A percentile compares a stretch with the other conserved stretches of the same genome.
phyloP scores from a whole-genome alignment of 805 yeast genomes.

The Metschnikowia bowlesiae region DNA sequence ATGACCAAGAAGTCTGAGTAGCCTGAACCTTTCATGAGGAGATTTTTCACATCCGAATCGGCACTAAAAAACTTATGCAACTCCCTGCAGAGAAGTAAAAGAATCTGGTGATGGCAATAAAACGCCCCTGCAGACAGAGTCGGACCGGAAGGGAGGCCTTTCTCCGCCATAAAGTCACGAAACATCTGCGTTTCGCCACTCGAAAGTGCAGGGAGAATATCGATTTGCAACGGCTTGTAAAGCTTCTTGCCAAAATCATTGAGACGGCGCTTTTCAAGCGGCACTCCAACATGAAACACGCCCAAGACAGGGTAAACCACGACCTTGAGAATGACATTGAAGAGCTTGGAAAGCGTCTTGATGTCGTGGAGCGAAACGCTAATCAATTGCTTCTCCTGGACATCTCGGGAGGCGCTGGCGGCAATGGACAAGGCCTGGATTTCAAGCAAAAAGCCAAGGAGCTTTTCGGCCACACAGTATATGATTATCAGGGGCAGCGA shows the following conservation, averaged over 20 bases:
- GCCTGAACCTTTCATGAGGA: constrained; percentile 63
- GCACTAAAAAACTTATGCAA: constrained; percentile 32
- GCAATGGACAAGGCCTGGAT: constrained; percentile 36
- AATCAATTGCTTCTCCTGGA: constrained; percentile 32
- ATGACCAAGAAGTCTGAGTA: constrained; percentile 55
- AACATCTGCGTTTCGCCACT: neutral
- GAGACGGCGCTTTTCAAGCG: constrained; percentile 55
- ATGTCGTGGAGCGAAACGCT: constrained; percentile 82
- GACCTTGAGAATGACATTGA: constrained; percentile 61
- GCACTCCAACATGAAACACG: constrained; percentile 52
- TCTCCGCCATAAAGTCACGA: neutral
- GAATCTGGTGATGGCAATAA: constrained; percentile 12
- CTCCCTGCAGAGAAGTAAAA: constrained; percentile 27
- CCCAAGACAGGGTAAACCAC: constrained; percentile 68
- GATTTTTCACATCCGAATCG: constrained; percentile 47
- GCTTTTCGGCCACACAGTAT: constrained; percentile 26
- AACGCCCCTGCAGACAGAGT: constrained; percentile 2
- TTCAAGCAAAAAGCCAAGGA: constrained; percentile 33
- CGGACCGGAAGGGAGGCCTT: neutral
- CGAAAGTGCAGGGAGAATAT: constrained; percentile 7
- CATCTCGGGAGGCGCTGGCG: constrained; percentile 15
- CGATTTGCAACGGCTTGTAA: constrained; percentile 24
- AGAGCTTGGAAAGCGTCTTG: constrained; percentile 61
- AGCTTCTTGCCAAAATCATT: constrained; percentile 40
- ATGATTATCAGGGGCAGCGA: neutral